Evolutionary conservation across 805 yeast species (phyloP).

Genomic region (Cyberlindnera americana): DNA sequence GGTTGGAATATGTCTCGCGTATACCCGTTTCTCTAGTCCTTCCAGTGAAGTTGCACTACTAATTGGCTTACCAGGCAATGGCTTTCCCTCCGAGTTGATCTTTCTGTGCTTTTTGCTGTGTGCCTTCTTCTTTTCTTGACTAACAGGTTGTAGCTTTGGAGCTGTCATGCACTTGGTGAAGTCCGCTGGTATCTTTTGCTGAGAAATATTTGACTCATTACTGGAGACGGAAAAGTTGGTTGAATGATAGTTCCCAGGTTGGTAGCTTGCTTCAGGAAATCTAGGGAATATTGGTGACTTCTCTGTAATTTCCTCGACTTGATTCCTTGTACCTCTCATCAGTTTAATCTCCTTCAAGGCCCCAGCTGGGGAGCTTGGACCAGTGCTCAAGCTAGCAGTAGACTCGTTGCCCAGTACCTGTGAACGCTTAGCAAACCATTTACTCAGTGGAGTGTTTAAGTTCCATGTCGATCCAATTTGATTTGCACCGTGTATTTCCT

Average conservation of each 20-base stretch:
- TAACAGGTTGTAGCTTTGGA: conserved; percentile 19
- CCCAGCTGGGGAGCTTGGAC: conserved; percentile 24
- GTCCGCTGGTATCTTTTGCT: conserved; percentile 16
- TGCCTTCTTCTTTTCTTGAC: conserved; percentile 4
- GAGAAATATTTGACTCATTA: conserved; percentile 5
- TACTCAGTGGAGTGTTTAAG: conserved; percentile 26
- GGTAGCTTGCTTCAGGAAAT: conserved; percentile 21
- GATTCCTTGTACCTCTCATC: conserved; percentile 11
- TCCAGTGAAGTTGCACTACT: conserved; percentile 7
- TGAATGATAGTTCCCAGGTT: conserved; percentile 8
- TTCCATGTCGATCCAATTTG: conserved; percentile 20
- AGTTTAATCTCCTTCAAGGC: conserved; percentile 26
- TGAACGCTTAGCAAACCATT: conserved; percentile 26
- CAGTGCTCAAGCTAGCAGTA: conserved; percentile 23
- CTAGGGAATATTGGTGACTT: conserved; percentile 23
- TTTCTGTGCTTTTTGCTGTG: not conserved
- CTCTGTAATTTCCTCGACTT: conserved; percentile 10
- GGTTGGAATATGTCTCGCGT: conserved; percentile 19
- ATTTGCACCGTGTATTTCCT: conserved; percentile 14
- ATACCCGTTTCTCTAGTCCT: conserved; percentile 21
- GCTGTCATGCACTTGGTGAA: conserved; percentile 4
- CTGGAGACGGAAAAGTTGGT: conserved; percentile 6
- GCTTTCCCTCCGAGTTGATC: conserved; percentile 7
- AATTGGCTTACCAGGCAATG: conserved; percentile 22
- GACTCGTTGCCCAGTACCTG: conserved; percentile 6